phyloP scores from a whole-genome alignment of 2,329 filamentous ascomycete genomes.

The Rugonectria rugulosa region DNA sequence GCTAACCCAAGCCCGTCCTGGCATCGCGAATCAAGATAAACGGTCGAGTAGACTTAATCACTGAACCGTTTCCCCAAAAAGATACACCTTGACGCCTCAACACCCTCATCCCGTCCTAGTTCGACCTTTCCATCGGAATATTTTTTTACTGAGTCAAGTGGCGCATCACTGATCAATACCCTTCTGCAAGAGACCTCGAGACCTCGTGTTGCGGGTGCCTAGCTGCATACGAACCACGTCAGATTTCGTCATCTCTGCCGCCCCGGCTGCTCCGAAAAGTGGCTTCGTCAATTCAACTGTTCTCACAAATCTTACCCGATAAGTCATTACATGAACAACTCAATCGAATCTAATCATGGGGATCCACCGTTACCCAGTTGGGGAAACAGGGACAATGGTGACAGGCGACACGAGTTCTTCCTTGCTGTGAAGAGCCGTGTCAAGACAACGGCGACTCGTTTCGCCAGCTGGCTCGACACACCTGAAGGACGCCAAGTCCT shows the following conservation, averaged over 20 bases:
- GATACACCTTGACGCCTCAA: too few species aligned
- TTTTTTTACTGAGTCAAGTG: too few species aligned
- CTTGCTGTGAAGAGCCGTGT: conserved; percentile 32
- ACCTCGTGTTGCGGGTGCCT: too few species aligned
- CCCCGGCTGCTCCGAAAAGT: conserved; percentile 9
- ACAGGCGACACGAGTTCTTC: conserved; percentile 18
- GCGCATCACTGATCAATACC: too few species aligned
- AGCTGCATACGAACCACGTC: not conserved
- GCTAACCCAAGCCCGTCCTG: too few species aligned
- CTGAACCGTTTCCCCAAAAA: too few species aligned
- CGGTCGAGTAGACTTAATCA: too few species aligned
- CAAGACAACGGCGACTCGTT: conserved; percentile 52
- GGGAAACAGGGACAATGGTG: not conserved
- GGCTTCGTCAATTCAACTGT: not conserved
- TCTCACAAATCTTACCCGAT: not conserved
- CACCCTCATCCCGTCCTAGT: too few species aligned
- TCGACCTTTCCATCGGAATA: too few species aligned
- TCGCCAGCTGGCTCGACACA: conserved; percentile 67
- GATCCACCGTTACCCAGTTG: not conserved
- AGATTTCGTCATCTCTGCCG: not conserved
- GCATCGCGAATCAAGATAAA: too few species aligned
- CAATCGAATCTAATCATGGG: not conserved
- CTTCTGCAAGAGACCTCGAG: too few species aligned
- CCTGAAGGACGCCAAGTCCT: conserved; percentile 80
- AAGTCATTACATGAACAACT: not conserved